phyloP scores from a whole-genome alignment of 1,284 basidiomycete species.

The Ganoderma leucocontextum region DNA sequence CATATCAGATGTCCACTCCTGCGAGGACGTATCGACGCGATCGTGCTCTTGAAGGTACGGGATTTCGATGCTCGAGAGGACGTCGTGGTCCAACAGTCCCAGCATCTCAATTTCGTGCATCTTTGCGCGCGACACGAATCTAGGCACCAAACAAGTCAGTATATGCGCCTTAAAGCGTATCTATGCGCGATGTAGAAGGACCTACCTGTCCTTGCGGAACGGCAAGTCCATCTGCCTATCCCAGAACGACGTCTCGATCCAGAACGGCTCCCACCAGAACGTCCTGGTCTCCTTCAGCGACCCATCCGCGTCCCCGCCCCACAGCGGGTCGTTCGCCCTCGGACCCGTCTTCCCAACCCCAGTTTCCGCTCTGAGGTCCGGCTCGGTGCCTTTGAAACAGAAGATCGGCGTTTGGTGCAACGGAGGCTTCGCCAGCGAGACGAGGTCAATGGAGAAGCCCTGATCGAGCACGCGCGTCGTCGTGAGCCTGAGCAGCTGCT shows the following conservation, averaged over 20 bases:
- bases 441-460: constrained; percentile 90
- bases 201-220: constrained; percentile 83
- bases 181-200: constrained; percentile 2
- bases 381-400: constrained; percentile 73
- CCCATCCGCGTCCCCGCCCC: constrained; percentile 70
- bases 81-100: constrained; percentile 89
- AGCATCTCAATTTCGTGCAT: constrained; percentile 97
- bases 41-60: constrained; percentile 63
- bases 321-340: constrained; percentile 77
- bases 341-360: constrained; percentile 49
- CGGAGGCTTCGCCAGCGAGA: constrained; percentile 92
- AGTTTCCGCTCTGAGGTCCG: constrained; percentile 45
- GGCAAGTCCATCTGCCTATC: constrained; percentile 88
- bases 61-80: constrained; percentile 85
- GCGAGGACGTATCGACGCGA: constrained; percentile 14
- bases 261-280: constrained; percentile 90
- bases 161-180: not conserved
- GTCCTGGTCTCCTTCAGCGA: constrained; percentile 53
- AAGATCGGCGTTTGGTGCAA: constrained; percentile 93
- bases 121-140: constrained; percentile 89
- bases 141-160: constrained; percentile 38
- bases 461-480: constrained; percentile 97
- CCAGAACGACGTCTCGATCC: constrained; percentile 85
- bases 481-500: constrained; percentile 89
- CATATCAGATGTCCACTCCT: constrained; percentile 24